Evolutionary conservation across 2,329 filamentous ascomycete species (phyloP), one percentile per base, ranked within the genome.

Genomic region (Nemania sp.): DNA sequence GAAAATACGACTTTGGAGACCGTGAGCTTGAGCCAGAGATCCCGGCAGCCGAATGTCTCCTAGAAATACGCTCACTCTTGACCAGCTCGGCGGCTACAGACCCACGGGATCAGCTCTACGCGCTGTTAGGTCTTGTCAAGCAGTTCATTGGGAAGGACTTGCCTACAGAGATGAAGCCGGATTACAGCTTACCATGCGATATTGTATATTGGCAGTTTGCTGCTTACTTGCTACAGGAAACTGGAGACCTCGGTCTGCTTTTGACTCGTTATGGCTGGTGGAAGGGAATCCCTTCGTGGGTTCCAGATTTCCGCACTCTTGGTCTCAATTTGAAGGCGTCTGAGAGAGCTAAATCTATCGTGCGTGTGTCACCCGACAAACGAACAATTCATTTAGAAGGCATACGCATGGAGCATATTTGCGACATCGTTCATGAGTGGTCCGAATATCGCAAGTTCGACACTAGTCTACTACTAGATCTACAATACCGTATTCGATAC

Each of bases 201-300:
- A 4, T 54, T 0, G 41, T 60, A 17, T 65, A 53, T n/a, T 65
- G 63, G 63, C 24, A 52, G 3, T 65, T 58, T 23, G 40, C 58
- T 0, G 54, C 43, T 11, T 61, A 50, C 20, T 9, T 63, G 3
- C 34, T 62, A 6, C 9, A 50, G 9, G 34, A 46, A 1, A 11
- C n/a, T 4, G 42, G 52, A 6, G 52, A 60, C 8, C 23, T 65
- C 9, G 2, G 46, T 28, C 22, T 65, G 2, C 50, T 65, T 5
- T 14, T 46, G 3, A 56, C 23, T 17, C 1, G 3, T 0, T 14
- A 17, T 1, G 37, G 30, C 14, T 2, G 48, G 5, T 47, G 60
- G 4, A 49, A 36, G 17, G 33, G 43, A 3, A 56, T 60, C 3
- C 63, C 62, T 4, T 64, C 61, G 3, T 65, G 62, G 62, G 60